These are phyloP conservation scores for Pulveroboletus sp. DNA, from an alignment of 1,284 basidiomycete genomes.

Conservation along the genomic window DNA sequence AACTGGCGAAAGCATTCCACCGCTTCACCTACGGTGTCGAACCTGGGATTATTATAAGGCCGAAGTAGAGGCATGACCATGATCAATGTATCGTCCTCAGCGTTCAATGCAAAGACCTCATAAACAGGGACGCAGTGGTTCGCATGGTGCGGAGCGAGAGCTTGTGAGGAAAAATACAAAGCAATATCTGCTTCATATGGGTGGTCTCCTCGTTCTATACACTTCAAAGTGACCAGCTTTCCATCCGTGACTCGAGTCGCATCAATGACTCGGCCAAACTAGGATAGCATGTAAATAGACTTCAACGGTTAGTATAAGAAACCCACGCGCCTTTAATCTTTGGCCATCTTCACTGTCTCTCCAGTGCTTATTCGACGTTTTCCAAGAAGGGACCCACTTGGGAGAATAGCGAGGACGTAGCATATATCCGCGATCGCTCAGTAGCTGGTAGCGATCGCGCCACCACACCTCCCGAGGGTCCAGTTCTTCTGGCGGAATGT, in stretches of 20 bases:
- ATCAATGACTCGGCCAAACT: constrained; percentile 22
- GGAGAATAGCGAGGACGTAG: constrained; percentile 35
- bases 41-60: constrained; percentile 18
- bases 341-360: constrained; percentile 9
- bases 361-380: constrained; percentile 4
- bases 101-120: constrained; percentile 22
- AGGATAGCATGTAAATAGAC: constrained; percentile 20
- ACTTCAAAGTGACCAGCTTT: constrained; percentile 30
- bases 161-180: constrained; percentile 16
- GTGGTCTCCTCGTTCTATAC: not conserved
- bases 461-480: constrained; percentile 10
- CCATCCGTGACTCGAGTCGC: constrained; percentile 31
- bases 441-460: not conserved
- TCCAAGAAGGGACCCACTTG: constrained; percentile 36
- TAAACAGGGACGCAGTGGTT: constrained; percentile 38
- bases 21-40: constrained; percentile 33
- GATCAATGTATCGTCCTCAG: constrained; percentile 14
- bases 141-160: constrained; percentile 6
- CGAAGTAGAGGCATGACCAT: constrained; percentile 33
- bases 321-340: constrained; percentile 10
- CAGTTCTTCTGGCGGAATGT: not conserved
- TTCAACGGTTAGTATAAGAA: constrained; percentile 24
- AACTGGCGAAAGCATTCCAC: constrained; percentile 34
- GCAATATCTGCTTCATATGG: constrained; percentile 29
- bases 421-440: constrained; percentile 30